Percentiles rank a stretch among this genome's conserved stretches.
phyloP scores from a whole-genome alignment of 805 yeast genomes.

The Yarrowia osloensis region DNA sequence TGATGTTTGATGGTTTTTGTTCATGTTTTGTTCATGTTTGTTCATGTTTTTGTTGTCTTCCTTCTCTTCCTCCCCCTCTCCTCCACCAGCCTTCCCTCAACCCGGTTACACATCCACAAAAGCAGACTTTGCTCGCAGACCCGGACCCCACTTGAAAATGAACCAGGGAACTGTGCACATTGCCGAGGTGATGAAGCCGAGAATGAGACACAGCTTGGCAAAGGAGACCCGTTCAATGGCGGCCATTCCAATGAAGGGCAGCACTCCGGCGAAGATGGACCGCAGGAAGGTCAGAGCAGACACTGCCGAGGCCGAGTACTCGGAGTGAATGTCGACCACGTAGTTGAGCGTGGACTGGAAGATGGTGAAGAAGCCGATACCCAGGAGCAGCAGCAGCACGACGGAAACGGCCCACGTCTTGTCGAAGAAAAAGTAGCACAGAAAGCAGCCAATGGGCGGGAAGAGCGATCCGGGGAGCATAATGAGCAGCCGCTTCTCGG shows the following conservation, averaged over 20 bases:
- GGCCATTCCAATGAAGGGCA: constrained; percentile 30
- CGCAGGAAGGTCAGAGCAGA: constrained; percentile 32
- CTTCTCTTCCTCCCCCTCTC: no score
- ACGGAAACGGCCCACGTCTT: constrained; percentile 17
- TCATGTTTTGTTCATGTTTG: no score
- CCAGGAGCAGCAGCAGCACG: constrained; percentile 24
- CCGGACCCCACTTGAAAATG: constrained; percentile 7
- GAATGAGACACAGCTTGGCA: constrained; percentile 18
- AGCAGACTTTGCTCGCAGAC: not conserved
- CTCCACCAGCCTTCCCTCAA: no score
- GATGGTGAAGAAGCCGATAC: constrained; percentile 33
- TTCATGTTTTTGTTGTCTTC: no score
- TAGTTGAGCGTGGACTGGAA: constrained; percentile 33
- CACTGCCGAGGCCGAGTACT: constrained; percentile 32
- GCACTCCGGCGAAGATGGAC: constrained; percentile 32
- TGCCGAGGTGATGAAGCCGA: not conserved
- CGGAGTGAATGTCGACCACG: constrained; percentile 32
- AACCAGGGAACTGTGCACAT: constrained; percentile 13
- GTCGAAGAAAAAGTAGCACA: constrained; percentile 23
- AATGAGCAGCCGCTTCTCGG: constrained; percentile 32
- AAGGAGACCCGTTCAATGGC: constrained; percentile 2
- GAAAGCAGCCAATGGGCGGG: constrained; percentile 32
- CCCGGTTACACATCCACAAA: constrained; percentile 12
- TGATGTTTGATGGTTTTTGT: no score
- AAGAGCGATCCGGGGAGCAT: constrained; percentile 32